phyloP scores from a whole-genome alignment of 2,329 filamentous ascomycete genomes.

The Parascedosporium putredinis region DNA sequence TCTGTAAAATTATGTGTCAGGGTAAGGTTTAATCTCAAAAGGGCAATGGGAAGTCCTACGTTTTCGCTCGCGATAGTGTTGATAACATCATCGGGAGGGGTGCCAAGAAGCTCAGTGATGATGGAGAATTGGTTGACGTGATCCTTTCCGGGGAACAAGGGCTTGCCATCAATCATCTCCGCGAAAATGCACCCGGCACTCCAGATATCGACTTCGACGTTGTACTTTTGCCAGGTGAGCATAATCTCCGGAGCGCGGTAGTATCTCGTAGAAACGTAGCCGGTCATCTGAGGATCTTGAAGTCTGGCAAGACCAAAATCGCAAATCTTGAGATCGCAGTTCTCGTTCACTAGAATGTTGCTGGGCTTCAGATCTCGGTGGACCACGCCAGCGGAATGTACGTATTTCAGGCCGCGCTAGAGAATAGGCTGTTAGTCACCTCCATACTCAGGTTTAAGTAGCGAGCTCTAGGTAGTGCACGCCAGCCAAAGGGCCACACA shows the following conservation, averaged over 20 bases:
- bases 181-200: slow-evolving; percentile 98
- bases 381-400: slow-evolving; percentile 95
- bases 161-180: slow-evolving; percentile 98
- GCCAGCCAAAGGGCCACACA: slow-evolving; percentile 31
- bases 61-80: slow-evolving; percentile 98
- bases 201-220: slow-evolving; percentile 98
- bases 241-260: slow-evolving; percentile 98
- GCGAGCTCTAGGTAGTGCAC: not conserved
- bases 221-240: slow-evolving; percentile 99
- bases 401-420: slow-evolving; percentile 94
- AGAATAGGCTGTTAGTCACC: not conserved
- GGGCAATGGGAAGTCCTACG: slow-evolving; percentile 40
- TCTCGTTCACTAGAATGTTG: slow-evolving; percentile 99
- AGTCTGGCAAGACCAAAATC: slow-evolving; percentile 96
- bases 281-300: slow-evolving; percentile 98
- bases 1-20: too few relatives aligned
- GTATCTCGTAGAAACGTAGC: slow-evolving; percentile 97
- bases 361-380: slow-evolving; percentile 96
- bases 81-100: slow-evolving; percentile 95
- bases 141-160: slow-evolving; percentile 95
- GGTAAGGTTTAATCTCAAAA: slow-evolving; percentile 11
- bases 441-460: too few relatives aligned
- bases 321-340: slow-evolving; percentile 99
- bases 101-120: slow-evolving; percentile 94
- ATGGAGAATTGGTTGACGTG: slow-evolving; percentile 99